phyloP scores from a whole-genome alignment of 345 rosid species.

The Eutrema yunnanense region DNA sequence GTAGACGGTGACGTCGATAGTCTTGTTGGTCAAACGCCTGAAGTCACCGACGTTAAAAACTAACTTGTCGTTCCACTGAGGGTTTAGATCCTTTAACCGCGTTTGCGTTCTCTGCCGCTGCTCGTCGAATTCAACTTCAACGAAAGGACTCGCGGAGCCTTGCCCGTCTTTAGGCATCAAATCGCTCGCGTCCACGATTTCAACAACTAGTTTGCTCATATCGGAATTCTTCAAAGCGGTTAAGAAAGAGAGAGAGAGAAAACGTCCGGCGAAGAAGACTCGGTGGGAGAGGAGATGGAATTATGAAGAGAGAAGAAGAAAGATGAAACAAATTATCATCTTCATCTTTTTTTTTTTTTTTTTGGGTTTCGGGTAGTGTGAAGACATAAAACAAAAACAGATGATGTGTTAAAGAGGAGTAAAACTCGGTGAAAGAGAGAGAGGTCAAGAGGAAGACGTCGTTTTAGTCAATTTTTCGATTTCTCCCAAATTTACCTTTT shows the following conservation, averaged over 20 bases:
- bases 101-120: conserved; percentile 59
- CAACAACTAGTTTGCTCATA: conserved; percentile 68
- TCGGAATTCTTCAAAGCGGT: neutral
- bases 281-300: neutral
- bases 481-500: conserved; percentile 5
- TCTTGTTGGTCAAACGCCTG: conserved; percentile 39
- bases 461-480: conserved; percentile 12
- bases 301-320: conserved; percentile 17
- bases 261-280: neutral
- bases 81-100: conserved; percentile 61
- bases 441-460: conserved; percentile 27
- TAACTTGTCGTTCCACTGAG: conserved; percentile 67
- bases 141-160: conserved; percentile 73
- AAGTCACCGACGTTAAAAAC: conserved; percentile 44
- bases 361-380: conserved; percentile 10
- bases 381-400: neutral
- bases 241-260: neutral
- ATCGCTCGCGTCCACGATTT: conserved; percentile 69
- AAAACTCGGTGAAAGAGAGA: conserved; percentile 19
- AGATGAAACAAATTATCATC: neutral
- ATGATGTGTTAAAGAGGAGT: conserved; percentile 9
- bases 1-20: conserved; percentile 48
- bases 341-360: neutral
- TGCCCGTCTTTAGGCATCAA: conserved; percentile 82
- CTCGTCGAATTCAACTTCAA: conserved; percentile 54